phyloP scores from a whole-genome alignment of 164 flowering plant species.

The Santalum album region DNA sequence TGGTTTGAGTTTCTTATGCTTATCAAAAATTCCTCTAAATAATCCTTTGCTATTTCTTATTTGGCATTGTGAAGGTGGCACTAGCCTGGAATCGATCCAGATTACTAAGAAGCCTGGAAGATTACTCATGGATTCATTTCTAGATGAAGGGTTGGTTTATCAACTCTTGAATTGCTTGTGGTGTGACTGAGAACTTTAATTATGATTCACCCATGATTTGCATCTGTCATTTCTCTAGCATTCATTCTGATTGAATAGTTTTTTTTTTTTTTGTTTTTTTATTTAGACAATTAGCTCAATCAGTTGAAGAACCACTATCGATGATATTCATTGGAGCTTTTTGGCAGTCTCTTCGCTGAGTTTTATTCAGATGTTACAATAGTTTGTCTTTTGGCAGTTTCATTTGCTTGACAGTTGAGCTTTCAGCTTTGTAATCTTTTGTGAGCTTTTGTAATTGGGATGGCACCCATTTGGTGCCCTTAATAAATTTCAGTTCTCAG shows the following conservation, averaged over 20 bases:
- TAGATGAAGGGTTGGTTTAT: conserved; percentile 98
- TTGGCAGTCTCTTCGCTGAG: no score
- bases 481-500: conserved; percentile 83
- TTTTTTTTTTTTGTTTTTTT: no score
- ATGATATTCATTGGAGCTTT: no score
- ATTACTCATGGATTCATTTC: conserved; percentile 78
- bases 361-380: no score
- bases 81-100: conserved; percentile 89
- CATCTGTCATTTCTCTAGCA: no score
- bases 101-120: conserved; percentile 98
- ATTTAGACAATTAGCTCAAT: no score
- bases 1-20: no score
- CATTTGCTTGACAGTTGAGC: conserved; percentile 94
- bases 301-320: no score
- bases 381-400: conserved; percentile 34
- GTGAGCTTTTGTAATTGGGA: conserved; percentile 91
- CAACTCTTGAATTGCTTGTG: neutral
- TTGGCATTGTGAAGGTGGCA: conserved; percentile 70
- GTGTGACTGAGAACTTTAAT: neutral
- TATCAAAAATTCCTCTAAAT: no score
- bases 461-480: conserved; percentile 87
- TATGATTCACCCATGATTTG: neutral
- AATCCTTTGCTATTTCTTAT: no score
- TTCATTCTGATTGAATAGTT: no score
- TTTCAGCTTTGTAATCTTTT: conserved; percentile 88